Evolutionary conservation across 2,329 filamentous ascomycete species (phyloP).

Genomic region (Thielaviopsis ethacetica): DNA sequence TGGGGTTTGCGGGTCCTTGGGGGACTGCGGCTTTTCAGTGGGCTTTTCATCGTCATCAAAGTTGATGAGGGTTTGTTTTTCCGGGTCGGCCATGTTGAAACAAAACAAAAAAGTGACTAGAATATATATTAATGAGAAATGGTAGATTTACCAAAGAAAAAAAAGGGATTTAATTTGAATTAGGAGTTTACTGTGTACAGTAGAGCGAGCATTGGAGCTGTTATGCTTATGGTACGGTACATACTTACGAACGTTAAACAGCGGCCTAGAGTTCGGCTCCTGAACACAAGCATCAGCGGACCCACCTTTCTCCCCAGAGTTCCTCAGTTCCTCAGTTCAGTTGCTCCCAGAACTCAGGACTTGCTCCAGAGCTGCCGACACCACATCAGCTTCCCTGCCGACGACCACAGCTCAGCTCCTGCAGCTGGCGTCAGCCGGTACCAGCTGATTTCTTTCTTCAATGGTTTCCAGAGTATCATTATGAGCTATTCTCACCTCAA

Average conservation of each 20-base stretch:
- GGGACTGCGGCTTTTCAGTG: not conserved
- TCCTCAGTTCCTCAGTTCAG: no score
- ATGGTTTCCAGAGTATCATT: no score
- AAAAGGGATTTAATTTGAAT: no score
- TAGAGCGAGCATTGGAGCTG: not conserved
- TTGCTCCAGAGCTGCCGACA: no score
- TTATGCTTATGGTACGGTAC: no score
- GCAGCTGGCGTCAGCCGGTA: not conserved
- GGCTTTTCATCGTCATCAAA: constrained; percentile 2
- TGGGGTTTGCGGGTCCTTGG: not conserved
- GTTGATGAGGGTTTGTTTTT: constrained; percentile 11
- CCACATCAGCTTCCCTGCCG: not conserved
- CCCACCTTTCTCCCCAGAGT: not conserved
- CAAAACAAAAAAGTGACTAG: not conserved
- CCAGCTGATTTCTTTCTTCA: not conserved
- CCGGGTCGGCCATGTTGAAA: constrained; percentile 7
- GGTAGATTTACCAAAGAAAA: not conserved
- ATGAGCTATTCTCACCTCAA: no score
- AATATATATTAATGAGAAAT: not conserved
- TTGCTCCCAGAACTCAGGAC: no score
- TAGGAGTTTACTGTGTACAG: no score
- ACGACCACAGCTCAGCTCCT: not conserved
- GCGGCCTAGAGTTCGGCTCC: not conserved
- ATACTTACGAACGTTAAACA: not conserved
- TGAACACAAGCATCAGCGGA: not conserved